Evolutionary conservation across 1,139 yeast genomes (phyloP).

Genomic region (Magnusiomyces magnusii): DNA sequence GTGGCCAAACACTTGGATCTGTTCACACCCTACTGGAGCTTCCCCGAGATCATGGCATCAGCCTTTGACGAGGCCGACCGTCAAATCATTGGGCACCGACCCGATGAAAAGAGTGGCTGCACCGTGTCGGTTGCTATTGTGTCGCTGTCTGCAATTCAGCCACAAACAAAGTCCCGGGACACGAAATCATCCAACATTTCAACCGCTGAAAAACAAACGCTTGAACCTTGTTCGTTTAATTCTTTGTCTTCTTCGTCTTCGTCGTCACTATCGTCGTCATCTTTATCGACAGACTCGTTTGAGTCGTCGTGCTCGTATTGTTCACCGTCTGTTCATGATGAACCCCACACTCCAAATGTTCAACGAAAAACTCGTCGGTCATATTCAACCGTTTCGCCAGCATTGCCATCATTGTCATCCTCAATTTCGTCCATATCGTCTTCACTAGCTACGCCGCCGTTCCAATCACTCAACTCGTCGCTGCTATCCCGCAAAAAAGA

Average conservation of each 20-base stretch:
- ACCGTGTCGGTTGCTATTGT: conserved; percentile 24
- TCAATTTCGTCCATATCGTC: background rate
- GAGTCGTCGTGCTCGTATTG: background rate
- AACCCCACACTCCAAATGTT: background rate
- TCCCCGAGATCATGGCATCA: conserved; percentile 17
- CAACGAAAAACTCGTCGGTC: conserved; percentile 1
- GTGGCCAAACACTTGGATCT: conserved; percentile 13
- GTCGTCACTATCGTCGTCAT: conserved; percentile 1
- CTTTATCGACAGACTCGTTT: background rate
- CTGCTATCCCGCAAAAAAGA: background rate
- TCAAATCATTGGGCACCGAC: conserved; percentile 3
- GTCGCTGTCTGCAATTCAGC: conserved; percentile 1
- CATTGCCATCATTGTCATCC: too few relatives aligned
- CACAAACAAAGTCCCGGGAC: background rate
- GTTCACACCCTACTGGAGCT: conserved; percentile 11
- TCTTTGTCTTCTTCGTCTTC: background rate
- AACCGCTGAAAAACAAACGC: background rate
- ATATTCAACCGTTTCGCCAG: background rate
- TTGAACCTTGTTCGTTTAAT: background rate
- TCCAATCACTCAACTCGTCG: background rate
- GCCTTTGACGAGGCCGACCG: conserved; percentile 23
- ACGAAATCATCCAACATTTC: too few relatives aligned
- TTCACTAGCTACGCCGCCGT: background rate
- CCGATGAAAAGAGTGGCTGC: conserved; percentile 18
- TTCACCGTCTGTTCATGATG: background rate